Percentiles rank a stretch among this genome's conserved stretches.
Conservation (phyloP, 805 yeast genomes). For the Teunomyces tritomae region DNA sequence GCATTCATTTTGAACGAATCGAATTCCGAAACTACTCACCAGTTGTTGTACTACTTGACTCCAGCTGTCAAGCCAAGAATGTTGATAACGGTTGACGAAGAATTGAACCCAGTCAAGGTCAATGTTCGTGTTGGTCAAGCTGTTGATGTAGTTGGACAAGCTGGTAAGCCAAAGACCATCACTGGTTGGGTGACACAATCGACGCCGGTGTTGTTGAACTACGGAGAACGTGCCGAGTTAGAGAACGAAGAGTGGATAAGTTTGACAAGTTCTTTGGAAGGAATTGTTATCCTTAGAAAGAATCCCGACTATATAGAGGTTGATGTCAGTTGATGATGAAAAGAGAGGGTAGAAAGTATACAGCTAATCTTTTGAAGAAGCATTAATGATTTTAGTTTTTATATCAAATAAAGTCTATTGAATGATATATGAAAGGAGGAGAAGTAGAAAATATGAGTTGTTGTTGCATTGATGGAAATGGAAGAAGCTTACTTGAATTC, state of each 20-base stretch:
- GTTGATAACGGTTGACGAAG: slow-evolving; percentile 89
- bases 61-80: slow-evolving; percentile 91
- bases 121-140: slow-evolving; percentile 99
- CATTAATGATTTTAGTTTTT: neutral
- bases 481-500: slow-evolving; percentile 61
- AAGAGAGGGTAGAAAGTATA: neutral
- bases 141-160: slow-evolving; percentile 97
- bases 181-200: slow-evolving; percentile 99
- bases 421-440: neutral
- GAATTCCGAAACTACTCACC: slow-evolving; percentile 53
- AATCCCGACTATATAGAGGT: slow-evolving; percentile 80
- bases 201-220: slow-evolving; percentile 90
- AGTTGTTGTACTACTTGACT: slow-evolving; percentile 78
- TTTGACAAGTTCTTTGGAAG: slow-evolving; percentile 80
- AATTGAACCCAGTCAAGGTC: slow-evolving; percentile 86
- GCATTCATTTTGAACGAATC: slow-evolving; percentile 72
- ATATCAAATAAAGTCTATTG: slow-evolving; percentile 1
- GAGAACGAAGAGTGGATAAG: slow-evolving; percentile 87
- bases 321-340: slow-evolving; percentile 26
- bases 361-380: too few species aligned
- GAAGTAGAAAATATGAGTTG: neutral
- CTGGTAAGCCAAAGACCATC: slow-evolving; percentile 97
- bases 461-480: too few species aligned
- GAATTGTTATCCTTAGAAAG: slow-evolving; percentile 87
- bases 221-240: slow-evolving; percentile 95